Evolutionary conservation across 176 grass and related monocot species (phyloP), one percentile per base, ranked within the genome.

Genomic region (Dactylis glomerata): DNA sequence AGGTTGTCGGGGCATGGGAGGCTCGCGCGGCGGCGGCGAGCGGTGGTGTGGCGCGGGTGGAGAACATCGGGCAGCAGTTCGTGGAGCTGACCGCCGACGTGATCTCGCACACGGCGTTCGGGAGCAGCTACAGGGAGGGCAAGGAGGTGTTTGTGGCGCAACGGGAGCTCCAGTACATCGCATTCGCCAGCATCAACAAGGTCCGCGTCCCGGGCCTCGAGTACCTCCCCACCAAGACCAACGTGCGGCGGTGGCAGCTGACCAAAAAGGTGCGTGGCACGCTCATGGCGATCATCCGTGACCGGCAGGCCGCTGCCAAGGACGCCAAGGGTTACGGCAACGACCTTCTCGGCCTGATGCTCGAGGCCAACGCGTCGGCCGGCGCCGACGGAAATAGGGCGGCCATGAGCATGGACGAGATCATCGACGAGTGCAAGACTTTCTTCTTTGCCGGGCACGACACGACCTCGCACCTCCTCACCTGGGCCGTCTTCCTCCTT

Each of bases 141-240:
- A 94, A 94, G 61, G 89, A 92, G 83, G 86, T 94, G 73, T 90
- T 94, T 64, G 8, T 79, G 0, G 84, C 90, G 50, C 89, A 94
- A 38, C 42, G 72, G 40, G 84, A 89, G 87, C 87, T 94, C 55
- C 81, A 85, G 72, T 17, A 31, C 75, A 76, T 92, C 38, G 92
- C 82, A 1, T 30, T 84, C 40, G 38, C 76, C n/a, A 36, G 37
- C 70, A 2, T 85, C 17, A 52, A 52, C 50, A 52, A 8, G 16
- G 50, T 52, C 50, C 50, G 19, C 6, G 19, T 52, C 17, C 50
- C 50, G 19, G 19, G 50, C 50, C 50, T 52, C 50, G 19, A 52
- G 6, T 52, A 52, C 50, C 17, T 17, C 27, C 90, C 90, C 13
- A 88, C 67, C 15, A 86, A 78, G 49, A 32, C 37, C 27, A 92